Conservation (phyloP, 2,329 filamentous ascomycete species). For the Nigrospora sphaerica region DNA sequence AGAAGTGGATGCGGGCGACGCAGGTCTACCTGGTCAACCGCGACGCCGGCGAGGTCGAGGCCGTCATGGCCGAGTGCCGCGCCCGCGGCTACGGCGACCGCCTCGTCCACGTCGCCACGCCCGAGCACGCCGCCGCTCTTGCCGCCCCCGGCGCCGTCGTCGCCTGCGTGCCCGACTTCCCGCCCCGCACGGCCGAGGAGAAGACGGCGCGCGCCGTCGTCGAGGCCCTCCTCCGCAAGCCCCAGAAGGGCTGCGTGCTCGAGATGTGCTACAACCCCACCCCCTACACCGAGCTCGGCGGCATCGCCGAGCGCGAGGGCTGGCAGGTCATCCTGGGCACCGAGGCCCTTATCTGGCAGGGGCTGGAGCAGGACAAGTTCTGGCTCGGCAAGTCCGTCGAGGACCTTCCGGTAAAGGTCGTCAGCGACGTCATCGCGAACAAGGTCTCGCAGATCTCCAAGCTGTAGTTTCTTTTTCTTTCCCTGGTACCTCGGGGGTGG, state of each 20-base stretch:
- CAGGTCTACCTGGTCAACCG: slow-evolving; percentile 74
- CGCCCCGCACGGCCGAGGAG: slow-evolving; percentile 60
- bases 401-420: slow-evolving; percentile 52
- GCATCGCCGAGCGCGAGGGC: slow-evolving; percentile 50
- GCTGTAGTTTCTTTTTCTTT: slow-evolving; percentile 7
- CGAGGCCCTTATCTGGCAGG: slow-evolving; percentile 72
- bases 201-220: slow-evolving; percentile 48
- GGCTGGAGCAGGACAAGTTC: slow-evolving; percentile 51
- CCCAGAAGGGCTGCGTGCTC: slow-evolving; percentile 59
- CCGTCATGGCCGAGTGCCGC: slow-evolving; percentile 58
- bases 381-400: slow-evolving; percentile 59
- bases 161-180: slow-evolving; percentile 68
- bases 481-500: background rate
- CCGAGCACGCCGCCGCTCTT: slow-evolving; percentile 51
- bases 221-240: slow-evolving; percentile 38
- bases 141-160: slow-evolving; percentile 61
- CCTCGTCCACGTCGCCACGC: slow-evolving; percentile 54
- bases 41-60: slow-evolving; percentile 58
- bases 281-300: slow-evolving; percentile 60
- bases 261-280: slow-evolving; percentile 82
- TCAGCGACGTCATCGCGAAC: slow-evolving; percentile 43
- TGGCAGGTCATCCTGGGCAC: slow-evolving; percentile 73
- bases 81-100: slow-evolving; percentile 50
- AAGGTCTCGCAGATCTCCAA: slow-evolving; percentile 29
- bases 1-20: slow-evolving; percentile 60